These are phyloP conservation scores for Phaeosphaeria sp. DNA, from an alignment of 2,329 filamentous ascomycete genomes.

Conservation along the genomic window DNA sequence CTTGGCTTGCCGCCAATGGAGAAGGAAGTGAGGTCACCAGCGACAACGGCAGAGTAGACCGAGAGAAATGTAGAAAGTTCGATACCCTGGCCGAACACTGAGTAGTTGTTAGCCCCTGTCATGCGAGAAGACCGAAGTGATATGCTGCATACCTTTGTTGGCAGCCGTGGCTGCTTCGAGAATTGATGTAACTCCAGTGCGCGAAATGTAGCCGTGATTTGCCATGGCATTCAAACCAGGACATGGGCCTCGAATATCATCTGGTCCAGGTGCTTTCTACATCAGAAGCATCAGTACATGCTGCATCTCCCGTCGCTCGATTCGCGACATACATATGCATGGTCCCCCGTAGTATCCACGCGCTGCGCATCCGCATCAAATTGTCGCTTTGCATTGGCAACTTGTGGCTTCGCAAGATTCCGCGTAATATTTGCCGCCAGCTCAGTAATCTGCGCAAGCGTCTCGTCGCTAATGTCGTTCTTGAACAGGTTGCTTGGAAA, in stretches of 20 bases:
- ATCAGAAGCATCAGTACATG: neutral
- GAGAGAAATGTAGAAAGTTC: neutral
- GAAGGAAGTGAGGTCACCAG: neutral
- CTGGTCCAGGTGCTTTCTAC: neutral
- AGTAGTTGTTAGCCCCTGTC: neutral
- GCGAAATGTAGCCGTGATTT: neutral
- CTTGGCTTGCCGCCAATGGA: neutral
- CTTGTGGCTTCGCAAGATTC: neutral
- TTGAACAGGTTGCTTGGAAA: neutral
- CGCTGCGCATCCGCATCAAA: neutral
- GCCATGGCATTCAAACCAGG: neutral
- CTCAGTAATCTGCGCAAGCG: neutral
- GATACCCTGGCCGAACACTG: neutral
- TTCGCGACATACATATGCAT: neutral
- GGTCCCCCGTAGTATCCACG: neutral
- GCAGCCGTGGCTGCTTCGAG: neutral
- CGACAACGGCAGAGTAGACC: neutral
- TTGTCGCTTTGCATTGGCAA: neutral
- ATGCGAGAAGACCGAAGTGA: neutral
- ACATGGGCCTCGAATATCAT: neutral
- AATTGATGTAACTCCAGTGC: neutral
- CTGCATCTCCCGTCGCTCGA: neutral
- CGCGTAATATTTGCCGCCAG: neutral
- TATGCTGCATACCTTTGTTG: neutral
- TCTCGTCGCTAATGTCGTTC: neutral